These are phyloP conservation scores for Mentha longifolia DNA, from an alignment of 257 asterid genomes.

Conservation along the genomic window DNA sequence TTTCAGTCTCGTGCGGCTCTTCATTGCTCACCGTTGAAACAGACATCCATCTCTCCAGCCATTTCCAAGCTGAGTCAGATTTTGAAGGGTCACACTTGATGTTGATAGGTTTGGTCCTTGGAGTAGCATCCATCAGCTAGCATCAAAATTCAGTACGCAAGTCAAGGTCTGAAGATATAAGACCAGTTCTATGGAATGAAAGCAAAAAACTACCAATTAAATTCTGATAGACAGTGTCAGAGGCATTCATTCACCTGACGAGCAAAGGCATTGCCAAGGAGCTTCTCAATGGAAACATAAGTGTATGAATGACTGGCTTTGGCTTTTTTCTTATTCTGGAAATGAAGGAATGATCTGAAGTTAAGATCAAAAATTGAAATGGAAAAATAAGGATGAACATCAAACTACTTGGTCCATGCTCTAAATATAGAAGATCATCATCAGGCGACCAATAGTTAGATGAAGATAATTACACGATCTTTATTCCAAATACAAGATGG, in stretches of 20 bases:
- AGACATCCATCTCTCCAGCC: conserved; percentile 97
- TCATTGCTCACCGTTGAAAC: conserved; percentile 58
- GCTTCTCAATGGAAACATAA: conserved; percentile 73
- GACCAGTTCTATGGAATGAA: neutral
- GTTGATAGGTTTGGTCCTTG: conserved; percentile 59
- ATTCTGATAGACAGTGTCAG: conserved; percentile 18
- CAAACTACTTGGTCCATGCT: conserved; percentile 12
- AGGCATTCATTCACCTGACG: conserved; percentile 64
- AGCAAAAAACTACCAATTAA: conserved; percentile 13
- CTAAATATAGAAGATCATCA: conserved; percentile 20
- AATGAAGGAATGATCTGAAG: conserved; percentile 29
- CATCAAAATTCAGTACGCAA: conserved; percentile 32
- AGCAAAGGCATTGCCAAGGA: conserved; percentile 85
- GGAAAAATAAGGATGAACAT: conserved; percentile 19
- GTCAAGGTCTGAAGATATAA: conserved; percentile 27
- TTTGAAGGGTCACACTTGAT: conserved; percentile 90
- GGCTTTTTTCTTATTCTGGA: conserved; percentile 57
- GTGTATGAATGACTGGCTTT: conserved; percentile 43
- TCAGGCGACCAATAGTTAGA: conserved; percentile 1
- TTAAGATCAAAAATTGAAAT: conserved; percentile 19
- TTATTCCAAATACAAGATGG: neutral
- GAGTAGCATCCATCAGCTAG: conserved; percentile 82
- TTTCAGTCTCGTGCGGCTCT: conserved; percentile 40
- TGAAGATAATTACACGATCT: neutral
- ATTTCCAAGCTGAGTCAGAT: conserved; percentile 88